Conservation (phyloP, 1,284 basidiomycete genomes). For the Xerocomus nothofagi region DNA sequence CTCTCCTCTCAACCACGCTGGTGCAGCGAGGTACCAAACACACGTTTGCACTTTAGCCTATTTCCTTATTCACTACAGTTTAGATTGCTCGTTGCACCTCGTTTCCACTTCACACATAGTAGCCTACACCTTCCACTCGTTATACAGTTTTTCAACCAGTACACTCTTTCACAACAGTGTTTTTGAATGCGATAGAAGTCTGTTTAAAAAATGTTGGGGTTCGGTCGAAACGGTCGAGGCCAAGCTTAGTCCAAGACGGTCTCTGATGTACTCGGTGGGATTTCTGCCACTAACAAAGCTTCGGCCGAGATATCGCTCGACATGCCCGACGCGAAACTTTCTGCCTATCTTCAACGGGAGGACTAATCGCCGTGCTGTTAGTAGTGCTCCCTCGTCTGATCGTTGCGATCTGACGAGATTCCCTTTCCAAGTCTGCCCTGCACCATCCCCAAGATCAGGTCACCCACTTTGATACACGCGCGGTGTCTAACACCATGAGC, state of each 20-base stretch:
- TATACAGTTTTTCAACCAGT: constrained; percentile 26
- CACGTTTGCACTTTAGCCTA: constrained; percentile 25
- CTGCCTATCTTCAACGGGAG: neutral
- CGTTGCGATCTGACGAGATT: constrained; percentile 12
- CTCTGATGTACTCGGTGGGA: constrained; percentile 1
- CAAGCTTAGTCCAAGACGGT: neutral
- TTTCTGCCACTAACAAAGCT: neutral
- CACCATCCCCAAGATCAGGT: constrained; percentile 2
- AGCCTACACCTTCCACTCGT: constrained; percentile 28
- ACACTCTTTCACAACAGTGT: constrained; percentile 30
- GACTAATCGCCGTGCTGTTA: neutral
- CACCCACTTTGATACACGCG: constrained; percentile 1
- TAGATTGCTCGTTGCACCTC: constrained; percentile 29
- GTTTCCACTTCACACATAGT: constrained; percentile 16
- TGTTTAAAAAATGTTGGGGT: constrained; percentile 6
- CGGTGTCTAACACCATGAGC: constrained; percentile 18
- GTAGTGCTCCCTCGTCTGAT: constrained; percentile 5
- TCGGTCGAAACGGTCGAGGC: no score
- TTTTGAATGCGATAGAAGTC: constrained; percentile 31
- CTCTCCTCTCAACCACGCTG: constrained; percentile 7
- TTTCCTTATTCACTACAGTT: constrained; percentile 1
- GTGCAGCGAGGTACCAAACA: constrained; percentile 25
- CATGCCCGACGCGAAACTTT: neutral
- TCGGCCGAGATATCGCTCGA: constrained; percentile 10
- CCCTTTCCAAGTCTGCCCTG: constrained; percentile 1